These are phyloP conservation scores for Brasilioporus rufonigricans DNA, from an alignment of 768 basidiomycete species.

Conservation along the genomic window DNA sequence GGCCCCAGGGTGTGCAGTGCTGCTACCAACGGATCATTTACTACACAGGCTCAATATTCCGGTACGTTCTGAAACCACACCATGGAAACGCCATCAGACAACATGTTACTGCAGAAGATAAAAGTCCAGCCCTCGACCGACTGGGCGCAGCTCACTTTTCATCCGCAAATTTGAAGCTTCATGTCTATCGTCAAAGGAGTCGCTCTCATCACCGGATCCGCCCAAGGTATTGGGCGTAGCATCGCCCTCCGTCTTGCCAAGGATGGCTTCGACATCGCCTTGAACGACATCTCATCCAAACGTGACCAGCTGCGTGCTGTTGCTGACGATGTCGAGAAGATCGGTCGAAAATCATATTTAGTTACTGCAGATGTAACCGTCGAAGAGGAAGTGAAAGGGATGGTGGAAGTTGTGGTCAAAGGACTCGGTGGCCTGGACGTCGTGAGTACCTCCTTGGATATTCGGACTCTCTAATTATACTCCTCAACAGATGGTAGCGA, in stretches of 20 bases:
- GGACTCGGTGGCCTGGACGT: not conserved
- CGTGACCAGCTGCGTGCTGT: conserved; percentile 28
- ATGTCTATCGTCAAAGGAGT: conserved; percentile 17
- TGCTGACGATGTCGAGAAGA: conserved; percentile 26
- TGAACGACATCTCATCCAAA: conserved; percentile 33
- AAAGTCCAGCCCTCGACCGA: not conserved
- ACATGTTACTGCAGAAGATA: not conserved
- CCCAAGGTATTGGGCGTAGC: conserved; percentile 26
- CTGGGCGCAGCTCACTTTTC: not conserved
- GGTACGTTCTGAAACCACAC: not conserved
- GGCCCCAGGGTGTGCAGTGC: not conserved
- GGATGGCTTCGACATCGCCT: conserved; percentile 32
- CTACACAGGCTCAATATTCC: not conserved
- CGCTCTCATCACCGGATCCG: conserved; percentile 35
- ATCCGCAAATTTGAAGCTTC: not conserved
- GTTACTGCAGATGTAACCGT: conserved; percentile 40
- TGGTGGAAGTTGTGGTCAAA: not conserved
- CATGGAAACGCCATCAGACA: not conserved
- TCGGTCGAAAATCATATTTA: conserved; percentile 25
- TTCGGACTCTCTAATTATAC: not conserved
- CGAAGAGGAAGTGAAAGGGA: conserved; percentile 38
- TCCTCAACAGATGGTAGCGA: not conserved
- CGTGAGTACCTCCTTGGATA: not conserved
- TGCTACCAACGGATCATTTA: not conserved
- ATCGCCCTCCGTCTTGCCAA: conserved; percentile 34